Conservation (phyloP, 169 alveolate genomes). For the Babesia caballi region DNA sequence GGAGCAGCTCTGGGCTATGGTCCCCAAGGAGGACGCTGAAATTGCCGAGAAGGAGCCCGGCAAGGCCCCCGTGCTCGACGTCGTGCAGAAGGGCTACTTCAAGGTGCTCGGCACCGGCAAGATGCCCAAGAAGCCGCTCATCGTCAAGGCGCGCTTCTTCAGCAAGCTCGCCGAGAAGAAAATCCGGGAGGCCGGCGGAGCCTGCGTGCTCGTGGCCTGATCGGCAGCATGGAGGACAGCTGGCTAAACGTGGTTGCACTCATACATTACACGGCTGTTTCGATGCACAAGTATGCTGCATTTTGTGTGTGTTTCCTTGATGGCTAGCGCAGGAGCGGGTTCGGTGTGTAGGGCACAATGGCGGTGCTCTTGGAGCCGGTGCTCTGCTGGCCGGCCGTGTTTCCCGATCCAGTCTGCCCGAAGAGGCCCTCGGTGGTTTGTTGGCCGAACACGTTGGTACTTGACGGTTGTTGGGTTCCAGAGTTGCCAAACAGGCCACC, state of each 20-base stretch:
- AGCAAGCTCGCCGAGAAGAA: constrained; percentile 95
- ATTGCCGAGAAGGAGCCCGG: constrained; percentile 81
- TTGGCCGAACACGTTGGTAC: constrained; percentile 2
- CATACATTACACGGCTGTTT: neutral
- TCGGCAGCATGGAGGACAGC: neutral
- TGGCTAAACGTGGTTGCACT: constrained; percentile 5
- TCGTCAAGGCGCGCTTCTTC: constrained; percentile 96
- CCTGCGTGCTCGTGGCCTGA: constrained; percentile 92
- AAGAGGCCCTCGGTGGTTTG: neutral
- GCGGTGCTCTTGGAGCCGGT: constrained; percentile 32
- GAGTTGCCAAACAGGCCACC: neutral
- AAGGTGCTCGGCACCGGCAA: constrained; percentile 98
- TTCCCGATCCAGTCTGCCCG: neutral
- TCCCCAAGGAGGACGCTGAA: constrained; percentile 88
- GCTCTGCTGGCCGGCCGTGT: neutral
- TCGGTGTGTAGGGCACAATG: constrained; percentile 31
- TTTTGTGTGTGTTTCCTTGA: neutral
- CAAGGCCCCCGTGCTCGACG: constrained; percentile 97
- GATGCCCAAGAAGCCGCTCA: constrained; percentile 90
- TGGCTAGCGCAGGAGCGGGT: constrained; percentile 17
- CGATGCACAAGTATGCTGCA: too few species aligned
- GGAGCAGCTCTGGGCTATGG: constrained; percentile 93
- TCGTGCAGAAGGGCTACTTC: constrained; percentile 93
- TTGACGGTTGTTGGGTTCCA: neutral
- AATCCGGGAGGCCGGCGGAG: constrained; percentile 97